Base-by-base conservation (phyloP, 2,329 filamentous ascomycete species). In the Ilyonectria mors-panacis region DNA sequence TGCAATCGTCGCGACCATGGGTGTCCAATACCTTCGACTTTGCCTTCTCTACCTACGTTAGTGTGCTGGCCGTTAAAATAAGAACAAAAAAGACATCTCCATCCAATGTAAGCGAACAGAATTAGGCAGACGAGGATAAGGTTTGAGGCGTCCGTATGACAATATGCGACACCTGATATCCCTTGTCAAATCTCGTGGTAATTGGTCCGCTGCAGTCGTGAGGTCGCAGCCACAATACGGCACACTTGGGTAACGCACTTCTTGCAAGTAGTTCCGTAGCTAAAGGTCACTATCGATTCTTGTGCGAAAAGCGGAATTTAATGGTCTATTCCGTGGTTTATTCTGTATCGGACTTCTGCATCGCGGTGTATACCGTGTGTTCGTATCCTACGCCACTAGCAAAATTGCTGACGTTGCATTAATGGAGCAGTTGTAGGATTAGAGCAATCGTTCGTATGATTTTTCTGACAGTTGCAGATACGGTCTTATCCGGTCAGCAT, bases 211-310 rank as follows among this genome's bases (percentile, higher is more conserved):
- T 37, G 50, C 42, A 47, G 39, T 45, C 45, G 50, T 23, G 28
- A 50, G 48, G 48, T 47, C 48, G n/a, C 48, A 61, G 35, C 47
- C 58, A 53, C 47, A 37, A 30, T 6, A 17, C 12, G n/a, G 15
- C 47, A 33, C n/a, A 26, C 17, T 26, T 26, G 50, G 48, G 59
- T 26, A 50, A 37, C 28, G 19, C 19, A 15, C 23, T 6, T n/a
- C 8, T n/a, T 42, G 5, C 39, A n/a, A 17, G 15, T 8, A 7
- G 17, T 13, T 23, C 6, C 4, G 21, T 50, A 35, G 39, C 17
- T 37, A 50, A 33, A 50, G 17, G 8, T 7, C 45, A 9, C 21
- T 15, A n/a, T 42, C 19, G 39, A 15, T 8, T 15, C 15, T n/a
- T 17, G 17, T 4, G 4, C 15, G 15, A n/a, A 42, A 2, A 42